Evolutionary conservation across 1,284 basidiomycete genomes (phyloP).

Genomic region (Tetrapyrgos nigripes): DNA sequence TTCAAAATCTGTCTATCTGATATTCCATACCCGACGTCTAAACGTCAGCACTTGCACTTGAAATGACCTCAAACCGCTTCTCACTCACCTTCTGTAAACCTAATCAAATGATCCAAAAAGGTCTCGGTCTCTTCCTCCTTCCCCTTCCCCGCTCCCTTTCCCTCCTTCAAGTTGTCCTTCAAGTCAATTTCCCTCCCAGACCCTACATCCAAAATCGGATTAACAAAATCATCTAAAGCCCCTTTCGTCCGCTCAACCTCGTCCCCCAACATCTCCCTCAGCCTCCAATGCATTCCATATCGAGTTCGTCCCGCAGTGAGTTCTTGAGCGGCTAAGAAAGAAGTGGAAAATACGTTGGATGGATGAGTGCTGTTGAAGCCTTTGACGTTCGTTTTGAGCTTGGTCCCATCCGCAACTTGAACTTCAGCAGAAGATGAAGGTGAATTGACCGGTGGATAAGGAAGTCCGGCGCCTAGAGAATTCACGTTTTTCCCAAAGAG

Average conservation of each 20-base stretch:
- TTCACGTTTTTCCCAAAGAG: constrained; percentile 41
- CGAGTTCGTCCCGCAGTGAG: constrained; percentile 36
- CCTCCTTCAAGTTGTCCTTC: neutral
- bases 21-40: neutral
- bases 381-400: constrained; percentile 8
- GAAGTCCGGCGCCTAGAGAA: constrained; percentile 40
- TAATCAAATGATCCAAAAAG: constrained; percentile 47
- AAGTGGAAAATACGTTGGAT: constrained; percentile 42
- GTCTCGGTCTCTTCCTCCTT: constrained; percentile 40
- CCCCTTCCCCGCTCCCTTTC: constrained; percentile 20
- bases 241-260: constrained; percentile 35
- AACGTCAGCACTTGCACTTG: neutral
- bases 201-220: constrained; percentile 47
- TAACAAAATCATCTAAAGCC: constrained; percentile 45
- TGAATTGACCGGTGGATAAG: constrained; percentile 38
- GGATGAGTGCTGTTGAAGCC: constrained; percentile 29
- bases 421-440: constrained; percentile 1
- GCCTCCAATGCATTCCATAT: constrained; percentile 42
- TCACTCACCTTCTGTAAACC: constrained; percentile 43
- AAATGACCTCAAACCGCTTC: neutral
- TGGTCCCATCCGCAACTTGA: no score
- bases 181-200: constrained; percentile 30
- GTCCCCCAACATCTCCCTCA: constrained; percentile 48
- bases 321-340: constrained; percentile 46
- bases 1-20: constrained; percentile 41